Base-by-base conservation (phyloP, 2,329 filamentous ascomycete genomes). In the Zalaria obscura region DNA sequence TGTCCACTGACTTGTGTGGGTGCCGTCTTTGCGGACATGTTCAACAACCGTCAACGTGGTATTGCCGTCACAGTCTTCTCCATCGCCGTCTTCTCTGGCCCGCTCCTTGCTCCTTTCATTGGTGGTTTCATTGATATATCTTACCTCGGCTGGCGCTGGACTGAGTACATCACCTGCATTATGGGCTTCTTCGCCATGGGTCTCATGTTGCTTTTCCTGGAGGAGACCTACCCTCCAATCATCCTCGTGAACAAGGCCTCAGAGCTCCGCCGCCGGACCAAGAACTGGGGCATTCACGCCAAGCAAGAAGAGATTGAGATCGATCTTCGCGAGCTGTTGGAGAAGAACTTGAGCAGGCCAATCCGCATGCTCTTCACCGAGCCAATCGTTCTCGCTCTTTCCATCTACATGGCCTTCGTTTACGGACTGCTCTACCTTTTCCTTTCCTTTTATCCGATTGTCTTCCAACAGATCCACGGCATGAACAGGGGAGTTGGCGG, bases 371-470 rank as follows among this genome's bases (percentile, higher is more conserved):
- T 70, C 4, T 63, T 69, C 48, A 65, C 63, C 0, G 67, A 70
- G 49, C 67, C 67, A 1, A 70, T 70, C 41, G 66, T 70, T 1
- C 51, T 70, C 11, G 52, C 68, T 2, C 54, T 69, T 35, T 63
- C 63, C 18, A 60, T 68, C 42, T 69, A 69, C 50, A 66, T 64
- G 60, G 51, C 50, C 2, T 58, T 56, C 44, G 47, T 58, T 62
- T 58, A 57, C 40, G 54, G 57, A 72, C 68, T 91, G 1, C 73
- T 93, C 1, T 93, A 91, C 55, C 77, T 89, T 26, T 91, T 91
- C 66, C 69, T 94, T 40, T 88, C 84, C 0, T 83, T 85, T 1
- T 93, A 93, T 52, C 80, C 83, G 0, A 73, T 91, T 36, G 81
- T 93, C 38, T 93, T 91, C 63, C 68, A 80, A 46, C 57, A 61